These are phyloP conservation scores for Calonectria henricotiae DNA, from an alignment of 2,329 filamentous ascomycete genomes.

Conservation along the genomic window DNA sequence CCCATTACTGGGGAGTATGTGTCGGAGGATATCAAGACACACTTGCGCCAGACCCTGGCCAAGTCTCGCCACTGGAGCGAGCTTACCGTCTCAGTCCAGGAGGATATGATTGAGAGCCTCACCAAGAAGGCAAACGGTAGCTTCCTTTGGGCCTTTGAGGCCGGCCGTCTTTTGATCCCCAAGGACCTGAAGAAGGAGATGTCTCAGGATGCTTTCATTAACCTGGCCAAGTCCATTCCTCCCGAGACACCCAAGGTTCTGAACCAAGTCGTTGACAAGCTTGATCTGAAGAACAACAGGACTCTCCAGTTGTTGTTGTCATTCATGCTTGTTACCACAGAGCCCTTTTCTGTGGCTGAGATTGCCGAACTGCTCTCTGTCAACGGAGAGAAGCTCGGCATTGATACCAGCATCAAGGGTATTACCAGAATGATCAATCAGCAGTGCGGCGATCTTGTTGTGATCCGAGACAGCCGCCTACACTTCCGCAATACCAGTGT, in stretches of 20 bases:
- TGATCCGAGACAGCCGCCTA: conserved; percentile 55
- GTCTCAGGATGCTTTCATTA: conserved; percentile 36
- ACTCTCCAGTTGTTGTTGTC: conserved; percentile 52
- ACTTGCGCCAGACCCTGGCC: conserved; percentile 45
- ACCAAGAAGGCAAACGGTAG: conserved; percentile 56
- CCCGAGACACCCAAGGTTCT: conserved; percentile 40
- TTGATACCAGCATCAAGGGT: conserved; percentile 32
- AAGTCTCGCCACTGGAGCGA: conserved; percentile 42
- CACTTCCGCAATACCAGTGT: conserved; percentile 60
- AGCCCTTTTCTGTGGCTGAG: conserved; percentile 56
- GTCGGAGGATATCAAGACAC: conserved; percentile 55
- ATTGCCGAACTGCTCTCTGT: conserved; percentile 57
- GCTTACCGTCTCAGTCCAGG: conserved; percentile 48
- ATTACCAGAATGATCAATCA: conserved; percentile 43
- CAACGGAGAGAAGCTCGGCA: conserved; percentile 39
- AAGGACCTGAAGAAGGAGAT: conserved; percentile 44
- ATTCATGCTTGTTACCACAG: conserved; percentile 57
- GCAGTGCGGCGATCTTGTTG: conserved; percentile 51
- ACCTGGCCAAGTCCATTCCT: conserved; percentile 35
- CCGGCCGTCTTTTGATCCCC: conserved; percentile 51
- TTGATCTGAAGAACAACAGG: conserved; percentile 42
- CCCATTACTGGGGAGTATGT: conserved; percentile 56
- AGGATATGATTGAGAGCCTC: conserved; percentile 55
- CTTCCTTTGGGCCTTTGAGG: conserved; percentile 60
- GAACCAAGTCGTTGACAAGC: conserved; percentile 26